Base-by-base conservation (phyloP, 768 basidiomycete genomes). In the Amylocystis lapponica region DNA sequence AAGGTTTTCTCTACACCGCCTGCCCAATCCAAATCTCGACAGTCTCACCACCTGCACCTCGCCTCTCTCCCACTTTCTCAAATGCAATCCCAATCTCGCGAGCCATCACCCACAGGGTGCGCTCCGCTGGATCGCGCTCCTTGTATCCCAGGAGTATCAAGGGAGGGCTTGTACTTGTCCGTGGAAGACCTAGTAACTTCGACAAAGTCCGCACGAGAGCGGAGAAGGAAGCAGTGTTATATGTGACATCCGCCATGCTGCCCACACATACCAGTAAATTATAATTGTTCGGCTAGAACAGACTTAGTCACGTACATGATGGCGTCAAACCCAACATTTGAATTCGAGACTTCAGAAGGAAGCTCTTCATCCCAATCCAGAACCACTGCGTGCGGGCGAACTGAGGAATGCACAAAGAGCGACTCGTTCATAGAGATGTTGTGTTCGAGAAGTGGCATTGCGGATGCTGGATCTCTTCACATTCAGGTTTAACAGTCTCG, bases 211-310 rank as follows among this genome's bases (percentile, higher is more conserved):
- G 65, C 14, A 90, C 62, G 30, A 95, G 76, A 0, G 84, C 70
- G 2, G 86, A 78, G 61, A 95, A 96, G 2, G 89, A 85, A 1
- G 80, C 66, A 1, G 87, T 89, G 65, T 95, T 95, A 67, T 94
- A 95, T 1, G 90, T 84, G 7, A 94, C 88, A 54, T 96, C 93
- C 11, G 91, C 87, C 81, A 94, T 90, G 33, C 91, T 93, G 51
- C 5, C 3, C 1, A 12, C 11, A 5, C 20, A 23, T 7, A 23
- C 16, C 29, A 33, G 23, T n/a, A n/a, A n/a, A n/a, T n/a, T 8
- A 22, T 27, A 36, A 16, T 23, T 10, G 40, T 27, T 9, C 30
- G 13, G 9, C 12, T 2, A 21, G 31, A 22, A 36, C 25, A 45
- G 35, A 41, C 9, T 10, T 29, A 32, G 22, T 20, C 9, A 69